Base-by-base conservation (phyloP, 371 early-diverging fungal genomes). In the Mucor plumbeus region DNA sequence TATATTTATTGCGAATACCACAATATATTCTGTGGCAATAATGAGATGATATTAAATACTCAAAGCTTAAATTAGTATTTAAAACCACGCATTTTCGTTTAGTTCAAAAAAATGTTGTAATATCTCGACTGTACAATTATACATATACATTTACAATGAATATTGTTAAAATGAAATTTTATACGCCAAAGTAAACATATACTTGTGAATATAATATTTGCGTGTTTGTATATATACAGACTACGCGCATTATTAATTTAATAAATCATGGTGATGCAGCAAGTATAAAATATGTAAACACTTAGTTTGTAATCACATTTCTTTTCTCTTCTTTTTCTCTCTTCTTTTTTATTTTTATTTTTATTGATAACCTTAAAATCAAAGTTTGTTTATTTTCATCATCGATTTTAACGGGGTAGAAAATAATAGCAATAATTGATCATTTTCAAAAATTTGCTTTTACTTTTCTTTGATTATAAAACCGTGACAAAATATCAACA, bases 301-400 rank as follows among this genome's bases (percentile, higher is more conserved):
- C 50, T 21, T 50, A 19, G 50, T 26, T 26, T 50, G 50, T 19
- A 26, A 50, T 50, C 50, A 50, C 48, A 50, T 50, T 50, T 50
- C 26, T 50, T 50, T 26, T 50, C 21, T 11, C 11, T 50, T 50
- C 50, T 50, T 26, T 48, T 26, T 50, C 50, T 50, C 21, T 50
- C 50, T 50, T 50, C 50, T 21, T 50, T 26, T 50, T 26, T 4
- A 11, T 7, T 21, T 50, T 50, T 50, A 21, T 10, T 21, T 50
- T 15, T 50, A 13, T 50, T 50, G 26, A 21, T 50, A 44, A 44
- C 44, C 44, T 44, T 17, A n/a, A 44, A 44, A n/a, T n/a, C 17
- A 44, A 17, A 44, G 44, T n/a, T 44, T 15, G n/a, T 3, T 5
- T n/a, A 7, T 17, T 44, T 44, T 8, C 44, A 44, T 44, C 44